Percentiles rank a stretch among this genome's conserved stretches.
Conservation (phyloP, 352 stramenopile genomes). For the Phytophthora brassicae region DNA sequence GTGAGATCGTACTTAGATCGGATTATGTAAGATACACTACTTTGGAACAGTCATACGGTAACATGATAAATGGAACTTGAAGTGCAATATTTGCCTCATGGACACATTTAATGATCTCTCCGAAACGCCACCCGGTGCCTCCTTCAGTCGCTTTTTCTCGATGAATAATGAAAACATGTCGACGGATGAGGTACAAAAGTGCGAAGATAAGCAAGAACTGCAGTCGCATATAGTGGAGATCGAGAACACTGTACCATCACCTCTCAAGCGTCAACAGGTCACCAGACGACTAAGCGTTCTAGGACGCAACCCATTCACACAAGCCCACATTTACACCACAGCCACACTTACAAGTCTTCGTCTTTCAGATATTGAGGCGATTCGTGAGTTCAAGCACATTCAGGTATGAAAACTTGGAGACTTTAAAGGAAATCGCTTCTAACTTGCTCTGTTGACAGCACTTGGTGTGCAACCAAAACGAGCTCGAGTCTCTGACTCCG, state of each 20-base stretch:
- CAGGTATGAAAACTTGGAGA: conserved; percentile 39
- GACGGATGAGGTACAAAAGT: not conserved
- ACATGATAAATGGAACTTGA: no score
- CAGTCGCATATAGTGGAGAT: not conserved
- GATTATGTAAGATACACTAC: not conserved
- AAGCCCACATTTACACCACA: conserved; percentile 66
- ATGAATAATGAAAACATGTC: conserved; percentile 8
- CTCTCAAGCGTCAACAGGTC: conserved; percentile 38
- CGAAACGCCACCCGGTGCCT: conserved; percentile 26
- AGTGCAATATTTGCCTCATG: no score
- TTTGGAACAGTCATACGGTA: not conserved
- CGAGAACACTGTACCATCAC: conserved; percentile 3
- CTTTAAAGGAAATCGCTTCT: not conserved
- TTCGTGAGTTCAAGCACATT: conserved; percentile 55
- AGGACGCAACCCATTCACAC: conserved; percentile 65
- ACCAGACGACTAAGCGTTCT: conserved; percentile 47
- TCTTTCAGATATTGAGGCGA: conserved; percentile 42
- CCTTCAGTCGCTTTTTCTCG: conserved; percentile 10
- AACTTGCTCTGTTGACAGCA: conserved; percentile 39
- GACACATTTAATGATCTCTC: no score
- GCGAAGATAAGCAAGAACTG: conserved; percentile 2
- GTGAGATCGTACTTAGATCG: not conserved
- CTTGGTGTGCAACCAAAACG: conserved; percentile 53
- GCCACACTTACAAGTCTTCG: conserved; percentile 40
- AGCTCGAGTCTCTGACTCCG: conserved; percentile 44